Evolutionary conservation across 768 basidiomycete species (phyloP), one percentile per base, ranked within the genome.

Genomic region (Russula sp.): DNA sequence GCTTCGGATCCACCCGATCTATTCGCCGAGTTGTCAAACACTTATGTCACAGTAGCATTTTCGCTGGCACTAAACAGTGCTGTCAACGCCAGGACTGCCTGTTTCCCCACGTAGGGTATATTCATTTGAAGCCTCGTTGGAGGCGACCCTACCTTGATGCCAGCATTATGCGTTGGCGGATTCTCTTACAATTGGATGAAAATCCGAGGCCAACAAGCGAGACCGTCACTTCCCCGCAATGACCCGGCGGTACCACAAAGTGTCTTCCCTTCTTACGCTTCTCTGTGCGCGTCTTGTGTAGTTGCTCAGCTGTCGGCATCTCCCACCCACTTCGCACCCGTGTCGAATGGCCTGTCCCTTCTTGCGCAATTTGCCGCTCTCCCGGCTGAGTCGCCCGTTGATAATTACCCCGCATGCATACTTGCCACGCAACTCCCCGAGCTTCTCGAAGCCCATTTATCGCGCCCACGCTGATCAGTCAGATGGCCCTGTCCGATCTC

Each of bases 401-500:
- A 64, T 59, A 56, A 54, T 64, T 64, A 64, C 63, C 63, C 63
- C 63, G 59, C 63, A 50, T 55, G 22, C 63, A 45, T 32, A 39
- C 47, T 20, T 64, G 54, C 59, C 63, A 56, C 63, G 59, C 63
- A 22, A 60, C 58, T 60, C 57, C 45, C 63, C 57, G 63, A 64
- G 47, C 54, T 60, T 64, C 63, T 60, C 63, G 44, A 59, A 59
- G 58, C 57, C 37, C 59, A 60, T 31, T 60, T 34, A n/a, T 60
- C 55, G 48, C 59, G 53, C 54, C 53, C 54, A 60, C 54, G 55
- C 51, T 48, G 51, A 57, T 63, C 42, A 54, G 47, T 42, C 62
- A 62, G 62, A 63, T 47, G 45, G 1, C 58, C 53, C 57, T 55
- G 48, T 58, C 57, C 48, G 63, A 59, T 64, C 53, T n/a, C 5